phyloP scores from a whole-genome alignment of 768 basidiomycete species.

The Dictyophora rubrovolvata region DNA sequence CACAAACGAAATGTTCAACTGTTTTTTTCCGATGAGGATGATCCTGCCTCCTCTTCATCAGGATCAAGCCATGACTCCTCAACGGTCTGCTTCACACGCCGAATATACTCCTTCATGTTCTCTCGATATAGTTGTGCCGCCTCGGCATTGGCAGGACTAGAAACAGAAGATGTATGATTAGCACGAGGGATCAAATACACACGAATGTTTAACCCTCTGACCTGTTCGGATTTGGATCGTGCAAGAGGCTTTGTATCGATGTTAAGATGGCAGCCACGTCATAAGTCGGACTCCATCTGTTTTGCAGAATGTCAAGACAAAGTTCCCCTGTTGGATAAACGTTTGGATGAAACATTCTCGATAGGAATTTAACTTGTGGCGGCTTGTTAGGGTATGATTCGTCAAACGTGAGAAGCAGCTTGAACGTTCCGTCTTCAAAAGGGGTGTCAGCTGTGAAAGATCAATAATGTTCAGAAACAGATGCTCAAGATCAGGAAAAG shows the following conservation, averaged over 20 bases:
- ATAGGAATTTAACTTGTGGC: slow-evolving; percentile 93
- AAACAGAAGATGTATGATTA: neutral
- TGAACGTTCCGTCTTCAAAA: slow-evolving; percentile 99
- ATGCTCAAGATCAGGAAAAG: neutral
- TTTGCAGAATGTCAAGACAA: slow-evolving; percentile 96
- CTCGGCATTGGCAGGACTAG: slow-evolving; percentile 93
- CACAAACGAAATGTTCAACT: neutral
- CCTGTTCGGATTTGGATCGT: slow-evolving; percentile 93
- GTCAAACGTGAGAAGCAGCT: slow-evolving; percentile 88
- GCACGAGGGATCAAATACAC: neutral
- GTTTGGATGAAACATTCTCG: slow-evolving; percentile 98
- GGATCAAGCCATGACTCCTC: slow-evolving; percentile 92
- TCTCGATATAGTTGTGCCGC: slow-evolving; percentile 94
- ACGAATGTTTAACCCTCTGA: slow-evolving; percentile 16
- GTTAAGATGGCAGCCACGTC: slow-evolving; percentile 98
- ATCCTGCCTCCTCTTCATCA: slow-evolving; percentile 48
- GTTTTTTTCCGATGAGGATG: neutral
- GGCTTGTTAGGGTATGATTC: slow-evolving; percentile 99
- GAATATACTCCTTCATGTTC: slow-evolving; percentile 97
- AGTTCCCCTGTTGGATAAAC: slow-evolving; percentile 98
- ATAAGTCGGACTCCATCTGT: slow-evolving; percentile 97
- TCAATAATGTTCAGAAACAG: neutral
- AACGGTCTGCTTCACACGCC: slow-evolving; percentile 85
- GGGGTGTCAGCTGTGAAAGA: slow-evolving; percentile 77
- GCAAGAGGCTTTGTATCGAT: slow-evolving; percentile 87